Base-by-base conservation (phyloP, 495 filamentous ascomycete genomes). In the Neohortaea acidophila region DNA sequence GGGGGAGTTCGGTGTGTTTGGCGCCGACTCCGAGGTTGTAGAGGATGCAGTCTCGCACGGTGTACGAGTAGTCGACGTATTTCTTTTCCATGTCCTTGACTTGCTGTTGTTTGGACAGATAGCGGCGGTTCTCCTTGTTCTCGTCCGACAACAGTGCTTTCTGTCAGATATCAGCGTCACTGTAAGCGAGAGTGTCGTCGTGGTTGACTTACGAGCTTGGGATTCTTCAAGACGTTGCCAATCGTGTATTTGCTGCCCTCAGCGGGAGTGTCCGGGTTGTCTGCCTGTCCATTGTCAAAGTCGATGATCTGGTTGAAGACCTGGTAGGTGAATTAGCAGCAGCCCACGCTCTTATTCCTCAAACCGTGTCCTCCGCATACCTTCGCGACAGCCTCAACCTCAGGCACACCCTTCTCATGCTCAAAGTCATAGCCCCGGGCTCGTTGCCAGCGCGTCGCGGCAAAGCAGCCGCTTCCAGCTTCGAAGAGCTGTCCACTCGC, bases 1-100 rank as follows among this genome's bases (percentile, higher is more conserved):
- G 72, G 33, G 74, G 73, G 31, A 97, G 67, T 45, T 97, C 84
- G 24, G 77, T 86, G 47, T 81, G 80, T 67, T 92, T 96, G 46
- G 91, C 89, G 39, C 89, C 89, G 50, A 97, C 54, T 33, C 91
- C 86, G 27, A 97, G 70, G 62, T 94, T 34, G 32, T 34, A 34
- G 10, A 34, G 17, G 14, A 34, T 34, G 17, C 17, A 7, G 17
- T 34, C 32, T 19, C 32, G 32, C 4, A 20, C 32, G 4, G 32
- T 34, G 32, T 34, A 34, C 17, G 4, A 20, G 32, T 34, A 34
- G 4, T 15, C 21, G 11, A 20, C 32, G 8, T 15, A 20, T 20
- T 8, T 21, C 17, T 20, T 20, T 34, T 34, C 21, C 32, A 34
- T 34, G 11, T 34, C 17, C 19, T n/a, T 19, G 19, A 20, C 32